phyloP scores from a whole-genome alignment of 139 green algal genomes.

The Chlamydomonas incerta region DNA sequence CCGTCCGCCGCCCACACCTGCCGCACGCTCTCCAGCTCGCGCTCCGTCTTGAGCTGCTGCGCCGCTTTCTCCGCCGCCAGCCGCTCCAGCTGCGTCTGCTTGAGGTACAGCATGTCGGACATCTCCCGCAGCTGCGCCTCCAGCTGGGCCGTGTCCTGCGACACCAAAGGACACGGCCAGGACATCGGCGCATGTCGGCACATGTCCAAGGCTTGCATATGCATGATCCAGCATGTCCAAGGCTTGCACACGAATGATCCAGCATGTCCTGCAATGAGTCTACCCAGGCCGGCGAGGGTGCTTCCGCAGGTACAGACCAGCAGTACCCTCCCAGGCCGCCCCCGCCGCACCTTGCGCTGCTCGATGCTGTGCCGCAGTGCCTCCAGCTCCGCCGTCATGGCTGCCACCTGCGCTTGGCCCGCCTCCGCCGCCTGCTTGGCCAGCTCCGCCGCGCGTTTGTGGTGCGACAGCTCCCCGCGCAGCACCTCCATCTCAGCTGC shows the following conservation, averaged over 20 bases:
- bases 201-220: background rate
- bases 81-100: slow-evolving; percentile 81
- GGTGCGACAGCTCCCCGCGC: slow-evolving; percentile 25
- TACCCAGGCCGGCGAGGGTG: no score
- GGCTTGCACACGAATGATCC: background rate
- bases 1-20: slow-evolving; percentile 5
- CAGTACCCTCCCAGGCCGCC: no score
- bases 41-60: slow-evolving; percentile 76
- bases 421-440: slow-evolving; percentile 32
- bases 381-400: slow-evolving; percentile 49
- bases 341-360: slow-evolving; percentile 8
- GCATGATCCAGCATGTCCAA: no score
- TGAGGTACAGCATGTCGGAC: slow-evolving; percentile 75
- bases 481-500: slow-evolving; percentile 36
- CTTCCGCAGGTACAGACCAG: no score
- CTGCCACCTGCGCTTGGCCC: slow-evolving; percentile 44
- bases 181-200: background rate
- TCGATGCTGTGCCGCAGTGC: slow-evolving; percentile 10
- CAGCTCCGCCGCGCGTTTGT: slow-evolving; percentile 14
- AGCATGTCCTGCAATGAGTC: background rate
- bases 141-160: slow-evolving; percentile 57
- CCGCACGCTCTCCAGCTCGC: slow-evolving; percentile 61
- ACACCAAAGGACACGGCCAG: no score
- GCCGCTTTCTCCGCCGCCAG: slow-evolving; percentile 73
- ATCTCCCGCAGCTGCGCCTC: slow-evolving; percentile 75